A percentile compares a stretch with the other conserved stretches of the same genome.
Evolutionary conservation across 306 rosid species (phyloP).

Genomic region (Mimosa bimucronata): DNA sequence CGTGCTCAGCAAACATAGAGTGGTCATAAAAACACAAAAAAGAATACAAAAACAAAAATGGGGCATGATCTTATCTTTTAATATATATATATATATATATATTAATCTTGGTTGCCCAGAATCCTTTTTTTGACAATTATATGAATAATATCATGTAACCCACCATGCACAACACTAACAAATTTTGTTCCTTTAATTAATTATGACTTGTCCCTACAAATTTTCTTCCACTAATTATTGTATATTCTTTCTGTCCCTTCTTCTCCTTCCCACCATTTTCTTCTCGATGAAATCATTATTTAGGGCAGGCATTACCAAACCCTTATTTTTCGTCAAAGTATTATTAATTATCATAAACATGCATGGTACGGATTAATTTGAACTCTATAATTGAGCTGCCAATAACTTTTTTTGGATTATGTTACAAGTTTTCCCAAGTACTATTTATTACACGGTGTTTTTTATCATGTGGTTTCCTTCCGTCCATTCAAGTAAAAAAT

Average conservation of each 20-base stretch:
- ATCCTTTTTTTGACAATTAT: slow-evolving; percentile 19
- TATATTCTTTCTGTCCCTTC: slow-evolving; percentile 7
- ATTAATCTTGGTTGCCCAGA: neutral
- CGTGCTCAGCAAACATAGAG: neutral
- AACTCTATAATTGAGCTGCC: neutral
- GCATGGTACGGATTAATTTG: neutral
- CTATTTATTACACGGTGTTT: neutral
- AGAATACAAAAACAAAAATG: neutral
- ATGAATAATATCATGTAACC: slow-evolving; percentile 22
- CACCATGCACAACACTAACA: slow-evolving; percentile 34
- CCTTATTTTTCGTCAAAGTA: neutral
- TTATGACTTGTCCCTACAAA: slow-evolving; percentile 16
- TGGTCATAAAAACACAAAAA: neutral
- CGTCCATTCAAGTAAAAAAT: neutral
- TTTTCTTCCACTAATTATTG: slow-evolving; percentile 28
- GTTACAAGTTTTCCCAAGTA: neutral
- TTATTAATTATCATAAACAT: neutral
- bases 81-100: neutral
- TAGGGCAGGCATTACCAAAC: slow-evolving; percentile 10
- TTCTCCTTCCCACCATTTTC: neutral
- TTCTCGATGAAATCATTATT: neutral
- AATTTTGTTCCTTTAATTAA: slow-evolving; percentile 21
- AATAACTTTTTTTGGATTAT: neutral
- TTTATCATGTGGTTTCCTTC: neutral
- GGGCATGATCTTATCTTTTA: neutral